Base-by-base conservation (phyloP, 305 asterid genomes). In the Euphrasia arctica region DNA sequence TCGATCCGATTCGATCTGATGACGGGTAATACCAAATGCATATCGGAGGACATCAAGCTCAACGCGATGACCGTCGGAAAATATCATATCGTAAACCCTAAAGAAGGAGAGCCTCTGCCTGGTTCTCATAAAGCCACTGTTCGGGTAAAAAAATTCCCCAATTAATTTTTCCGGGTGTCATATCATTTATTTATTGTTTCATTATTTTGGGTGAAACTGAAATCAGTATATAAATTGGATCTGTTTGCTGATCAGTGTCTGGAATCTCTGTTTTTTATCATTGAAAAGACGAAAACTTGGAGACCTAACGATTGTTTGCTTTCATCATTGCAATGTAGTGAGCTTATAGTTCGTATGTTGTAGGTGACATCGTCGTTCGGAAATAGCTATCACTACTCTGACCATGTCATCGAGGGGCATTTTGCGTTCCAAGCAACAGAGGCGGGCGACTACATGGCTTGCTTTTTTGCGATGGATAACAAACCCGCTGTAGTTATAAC, bases 51-150 rank as follows among this genome's bases (percentile, higher is more conserved):
- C 31, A 83, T 92, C 59, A 86, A 87, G 82, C 79, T 82, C 69
- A 88, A 84, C 77, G 74, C 98, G 12, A 92, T 92, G 97, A 92
- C 96, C 39, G 96, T 92, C 25, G 98, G 97, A 41, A 89, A 89
- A 57, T 92, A 92, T 70, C 91, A 90, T 49, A 72, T 89, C 58
- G 89, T 89, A 54, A 87, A 90, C 71, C 87, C 91, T 52, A 80
- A 60, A 29, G 98, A 92, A 31, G 98, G 90, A 13, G 75, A 77
- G 25, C 91, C 98, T 79, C 77, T 89, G 14, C 97, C 97, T 13
- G 96, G 89, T 45, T 82, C 98, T 65, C 96, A 92, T 75, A 92
- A 75, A 80, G 54, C 90, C 74, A 81, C 93, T 55, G 93, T 87
- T 77, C 81, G 93, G 92, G 98, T 88, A 78, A 63, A 18, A 18